Conservation (phyloP, 2,329 filamentous ascomycete species). For the Epichloe scottii region DNA sequence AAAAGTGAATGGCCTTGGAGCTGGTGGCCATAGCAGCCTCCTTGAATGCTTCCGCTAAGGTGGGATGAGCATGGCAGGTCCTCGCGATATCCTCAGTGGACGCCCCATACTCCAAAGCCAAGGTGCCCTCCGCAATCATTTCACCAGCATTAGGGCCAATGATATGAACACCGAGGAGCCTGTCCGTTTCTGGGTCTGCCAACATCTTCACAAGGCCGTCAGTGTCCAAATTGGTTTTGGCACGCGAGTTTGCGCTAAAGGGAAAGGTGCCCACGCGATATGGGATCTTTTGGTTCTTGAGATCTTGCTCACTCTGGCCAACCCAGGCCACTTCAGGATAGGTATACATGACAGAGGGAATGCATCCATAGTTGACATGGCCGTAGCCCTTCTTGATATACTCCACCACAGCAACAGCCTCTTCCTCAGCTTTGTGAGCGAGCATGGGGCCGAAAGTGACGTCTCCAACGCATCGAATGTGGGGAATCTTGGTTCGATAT, state of each 20-base stretch:
- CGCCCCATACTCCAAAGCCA: slow-evolving; percentile 93
- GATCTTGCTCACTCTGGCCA: slow-evolving; percentile 89
- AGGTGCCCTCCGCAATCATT: slow-evolving; percentile 96
- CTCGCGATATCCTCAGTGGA: slow-evolving; percentile 89
- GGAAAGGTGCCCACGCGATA: slow-evolving; percentile 93
- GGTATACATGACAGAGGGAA: slow-evolving; percentile 99
- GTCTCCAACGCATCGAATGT: slow-evolving; percentile 95
- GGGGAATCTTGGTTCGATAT: slow-evolving; percentile 93
- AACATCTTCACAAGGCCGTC: slow-evolving; percentile 97
- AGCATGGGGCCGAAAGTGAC: slow-evolving; percentile 97
- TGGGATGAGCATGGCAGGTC: slow-evolving; percentile 94
- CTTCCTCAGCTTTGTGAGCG: slow-evolving; percentile 98
- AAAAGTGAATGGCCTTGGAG: slow-evolving; percentile 92
- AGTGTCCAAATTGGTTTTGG: slow-evolving; percentile 95
- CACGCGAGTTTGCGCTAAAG: slow-evolving; percentile 94
- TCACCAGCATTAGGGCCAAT: slow-evolving; percentile 92
- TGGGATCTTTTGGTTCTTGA: slow-evolving; percentile 79
- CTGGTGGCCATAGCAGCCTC: slow-evolving; percentile 98
- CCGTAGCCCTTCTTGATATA: slow-evolving; percentile 97
- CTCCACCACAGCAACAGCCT: slow-evolving; percentile 87
- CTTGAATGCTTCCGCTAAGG: slow-evolving; percentile 95
- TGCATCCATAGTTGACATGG: slow-evolving; percentile 97
- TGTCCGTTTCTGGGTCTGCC: slow-evolving; percentile 89
- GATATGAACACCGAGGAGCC: slow-evolving; percentile 91
- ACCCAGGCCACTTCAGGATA: slow-evolving; percentile 98